Percentiles rank a stretch among this genome's conserved stretches.
Evolutionary conservation across 805 yeast genomes (phyloP).

Genomic region (Pichia scutulata): DNA sequence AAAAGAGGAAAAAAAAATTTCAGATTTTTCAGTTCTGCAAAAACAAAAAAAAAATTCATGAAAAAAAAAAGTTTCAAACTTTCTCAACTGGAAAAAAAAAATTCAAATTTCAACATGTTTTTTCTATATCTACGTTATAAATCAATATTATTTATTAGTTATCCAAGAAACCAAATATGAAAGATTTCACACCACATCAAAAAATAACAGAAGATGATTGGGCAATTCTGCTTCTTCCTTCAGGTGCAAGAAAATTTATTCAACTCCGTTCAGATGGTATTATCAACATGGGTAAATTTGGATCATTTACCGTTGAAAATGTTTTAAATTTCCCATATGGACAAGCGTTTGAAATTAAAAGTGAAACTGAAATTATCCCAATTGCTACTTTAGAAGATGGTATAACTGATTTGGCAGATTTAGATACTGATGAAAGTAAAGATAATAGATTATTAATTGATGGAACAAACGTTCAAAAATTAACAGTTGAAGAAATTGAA

Average conservation of each 20-base stretch:
- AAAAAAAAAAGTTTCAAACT: neutral
- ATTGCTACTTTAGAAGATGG: constrained; percentile 27
- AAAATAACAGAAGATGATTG: constrained; percentile 41
- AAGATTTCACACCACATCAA: constrained; percentile 12
- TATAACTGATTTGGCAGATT: constrained; percentile 15
- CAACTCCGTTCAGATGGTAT: constrained; percentile 52
- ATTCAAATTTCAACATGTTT: neutral
- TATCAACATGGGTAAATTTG: constrained; percentile 84
- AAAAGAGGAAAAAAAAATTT: neutral
- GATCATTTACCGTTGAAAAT: constrained; percentile 67
- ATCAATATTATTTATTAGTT: too few species aligned
- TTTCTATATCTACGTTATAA: neutral
- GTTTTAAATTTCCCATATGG: constrained; percentile 81
- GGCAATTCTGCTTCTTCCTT: constrained; percentile 71
- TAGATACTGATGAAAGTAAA: constrained; percentile 24
- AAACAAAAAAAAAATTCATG: neutral
- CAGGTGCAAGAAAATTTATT: constrained; percentile 70
- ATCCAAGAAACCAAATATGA: constrained; percentile 1
- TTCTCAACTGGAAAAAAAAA: neutral
- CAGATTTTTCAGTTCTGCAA: neutral
- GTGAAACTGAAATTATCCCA: constrained; percentile 44
- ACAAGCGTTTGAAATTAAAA: constrained; percentile 77
- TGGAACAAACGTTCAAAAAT: constrained; percentile 65
- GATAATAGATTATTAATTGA: constrained; percentile 56
- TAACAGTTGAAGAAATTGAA: constrained; percentile 78